These are phyloP conservation scores for Exophiala mesophila DNA, from an alignment of 2,329 filamentous ascomycete genomes.

Conservation along the genomic window DNA sequence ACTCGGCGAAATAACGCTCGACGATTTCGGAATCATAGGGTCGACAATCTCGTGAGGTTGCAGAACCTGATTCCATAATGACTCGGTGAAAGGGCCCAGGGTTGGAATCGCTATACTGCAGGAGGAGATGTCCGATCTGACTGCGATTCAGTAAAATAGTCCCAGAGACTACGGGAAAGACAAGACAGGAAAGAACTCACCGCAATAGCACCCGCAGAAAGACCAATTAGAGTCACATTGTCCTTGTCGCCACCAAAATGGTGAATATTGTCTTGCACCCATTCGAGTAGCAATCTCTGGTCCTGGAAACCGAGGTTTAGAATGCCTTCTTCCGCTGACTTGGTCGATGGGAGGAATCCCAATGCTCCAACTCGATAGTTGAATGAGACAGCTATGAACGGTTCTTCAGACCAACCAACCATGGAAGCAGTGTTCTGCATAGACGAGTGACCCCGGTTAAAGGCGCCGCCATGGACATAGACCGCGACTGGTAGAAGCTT, in stretches of 20 bases:
- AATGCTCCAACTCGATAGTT: slow-evolving; percentile 45
- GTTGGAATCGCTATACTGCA: slow-evolving; percentile 28
- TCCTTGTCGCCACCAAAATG: slow-evolving; percentile 35
- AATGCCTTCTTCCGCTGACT: slow-evolving; percentile 30
- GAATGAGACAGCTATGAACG: slow-evolving; percentile 41
- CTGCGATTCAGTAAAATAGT: too few species aligned
- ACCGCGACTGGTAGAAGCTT: slow-evolving; percentile 36
- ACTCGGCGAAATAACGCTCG: slow-evolving; percentile 42
- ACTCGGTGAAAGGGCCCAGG: slow-evolving; percentile 41
- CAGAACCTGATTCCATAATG: slow-evolving; percentile 45
- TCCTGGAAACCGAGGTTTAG: slow-evolving; percentile 38
- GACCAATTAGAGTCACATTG: slow-evolving; percentile 48
- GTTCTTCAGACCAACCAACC: slow-evolving; percentile 43
- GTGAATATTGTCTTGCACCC: slow-evolving; percentile 30
- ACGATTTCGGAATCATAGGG: slow-evolving; percentile 42
- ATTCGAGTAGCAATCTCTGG: slow-evolving; percentile 34
- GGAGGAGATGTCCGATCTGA: slow-evolving; percentile 31
- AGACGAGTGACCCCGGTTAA: slow-evolving; percentile 14
- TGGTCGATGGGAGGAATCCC: slow-evolving; percentile 30
- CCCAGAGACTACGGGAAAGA: too few species aligned
- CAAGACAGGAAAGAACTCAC: too few species aligned
- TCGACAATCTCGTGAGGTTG: slow-evolving; percentile 40
- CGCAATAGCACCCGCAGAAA: slow-evolving; percentile 35
- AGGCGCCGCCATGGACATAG: slow-evolving; percentile 42
- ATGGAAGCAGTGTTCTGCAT: slow-evolving; percentile 59